Base-by-base conservation (phyloP, 768 basidiomycete genomes). In the Trametopsis cervina region DNA sequence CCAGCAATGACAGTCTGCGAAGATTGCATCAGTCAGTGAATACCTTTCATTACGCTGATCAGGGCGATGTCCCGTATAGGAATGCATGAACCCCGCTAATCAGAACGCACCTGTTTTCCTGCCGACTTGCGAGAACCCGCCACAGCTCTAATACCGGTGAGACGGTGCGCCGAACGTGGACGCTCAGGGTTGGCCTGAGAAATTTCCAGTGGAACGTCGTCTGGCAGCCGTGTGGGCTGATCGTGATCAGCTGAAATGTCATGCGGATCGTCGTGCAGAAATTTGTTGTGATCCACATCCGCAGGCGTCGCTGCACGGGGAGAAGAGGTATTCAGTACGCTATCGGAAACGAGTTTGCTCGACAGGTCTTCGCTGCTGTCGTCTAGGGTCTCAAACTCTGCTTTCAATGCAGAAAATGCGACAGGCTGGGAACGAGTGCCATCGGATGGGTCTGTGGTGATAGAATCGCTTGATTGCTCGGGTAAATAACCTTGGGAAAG, bases 1-100 rank as follows among this genome's bases (percentile, higher is more conserved):
- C 54, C 52, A 40, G 45, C 45, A 22, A 43, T 49, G 20, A 51
- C 52, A 7, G 50, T 51, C 65, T 64, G 22, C 37, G 42, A 33
- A 54, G 61, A 27, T n/a, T 61, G 53, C 58, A 58, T 45, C 42
- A 54, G 24, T 10, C 17, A 39, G 22, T 6, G n/a, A 26, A 20
- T 10, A 43, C 42, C 48, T n/a, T n/a, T n/a, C 33, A 35, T 10
- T n/a, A 10, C 33, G 49, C 37, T 44, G 42, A 45, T 50, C 49
- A 50, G 49, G 49, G 22, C 43, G 42, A 7, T 21, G 17, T 23
- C 24, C 23, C 15, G 22, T 13, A 22, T 18, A 12, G 29, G 25
- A 36, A 40, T 13, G 17, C 35, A 26, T 44, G 25, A 15, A 4
- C n/a, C 11, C 15, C 6, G 26, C 40, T 3, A 27, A 33, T 48